Base-by-base conservation (phyloP, 2,329 filamentous ascomycete species). In the Nothopassalora personata region DNA sequence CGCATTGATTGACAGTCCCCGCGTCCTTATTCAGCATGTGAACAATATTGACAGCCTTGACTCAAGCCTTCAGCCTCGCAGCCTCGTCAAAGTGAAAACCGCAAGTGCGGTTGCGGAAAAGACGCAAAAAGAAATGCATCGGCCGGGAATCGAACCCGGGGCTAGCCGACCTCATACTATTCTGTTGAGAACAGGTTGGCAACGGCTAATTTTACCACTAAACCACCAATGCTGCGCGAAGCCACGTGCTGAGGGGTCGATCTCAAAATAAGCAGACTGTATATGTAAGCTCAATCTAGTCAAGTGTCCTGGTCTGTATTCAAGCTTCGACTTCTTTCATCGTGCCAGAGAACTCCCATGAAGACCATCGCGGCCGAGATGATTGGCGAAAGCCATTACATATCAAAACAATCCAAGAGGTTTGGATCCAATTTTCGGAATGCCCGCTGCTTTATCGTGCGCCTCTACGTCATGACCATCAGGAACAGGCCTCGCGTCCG, bases 401-500 rank as follows among this genome's bases (percentile, higher is more conserved):
- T 1, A n/a, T 2, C 18, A 15, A 43, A 15, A 43, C 39, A 15
- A 2, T 11, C 13, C 3, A 19, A 7, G 15, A 18, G 7, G 11
- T n/a, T 8, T 15, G 3, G 1, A 7, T n/a, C 15, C 34, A 43
- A 7, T 15, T 15, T 6, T 27, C 8, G 8, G 6, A 19, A 28
- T 11, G 11, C 4, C 18, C n/a, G 8, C 4, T 28, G 19, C 19
- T 28, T 49, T 28, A 19, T 49, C 46, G 18, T 5, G 8, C 23
- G 46, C 23, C 28, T 27, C 15, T 19, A 13, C 59, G 60, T 59
- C 60, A 61, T 57, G 46, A 61, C 60, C 51, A 27, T 39, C 39
- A 57, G 56, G 51, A 61, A 61, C 56, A 57, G 59, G 54, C 34
- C 36, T 49, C 49, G 49, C 43, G 27, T 18, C 54, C 50, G 57